Evolutionary conservation across 805 yeast genomes (phyloP), one percentile per base, ranked within the genome.

Genomic region (Sungouiella thailandica): DNA sequence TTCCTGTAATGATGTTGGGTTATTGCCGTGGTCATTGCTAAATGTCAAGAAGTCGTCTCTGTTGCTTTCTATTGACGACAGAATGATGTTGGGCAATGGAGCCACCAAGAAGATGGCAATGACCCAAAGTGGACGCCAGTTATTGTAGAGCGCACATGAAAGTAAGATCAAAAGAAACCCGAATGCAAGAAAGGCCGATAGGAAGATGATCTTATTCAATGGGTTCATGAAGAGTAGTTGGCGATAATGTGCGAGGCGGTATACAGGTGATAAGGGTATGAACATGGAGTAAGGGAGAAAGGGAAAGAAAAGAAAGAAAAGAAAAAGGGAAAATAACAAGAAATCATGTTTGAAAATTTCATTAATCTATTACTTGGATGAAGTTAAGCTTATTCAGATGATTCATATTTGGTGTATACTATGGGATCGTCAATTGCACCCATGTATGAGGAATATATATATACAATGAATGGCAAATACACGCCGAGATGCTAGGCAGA

Each of bases 21-120:
- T 55, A 35, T 55, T 56, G 15, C 57, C 63, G 35, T 57, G 64
- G 44, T 60, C 62, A 36, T 63, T 65, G 44, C 62, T 62, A 46
- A 66, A 65, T 3, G 70, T 66, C 32, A 67, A 55, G 45, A 67
- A 67, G 41, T 63, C 68, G 49, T 67, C 72, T 32, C 69, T 41
- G 30, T 56, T 44, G 37, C 45, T 58, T 31, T 65, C 71, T 19
- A 66, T 56, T 9, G 64, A 48, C 33, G 55, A 52, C 32, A 62
- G 58, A 16, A 64, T 43, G 32, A 66, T 63, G 39, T 66, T 67
- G 28, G 72, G 72, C 41, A 67, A 56, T 11, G 72, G 72, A 5
- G 72, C 72, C 30, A 64, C 34, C 34, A 67, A 57, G 46, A 65
- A 67, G 33, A 66, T 61, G 29, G 57, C 46, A 22, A 67, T 65